These are phyloP conservation scores for Candida tammaniensis DNA, from an alignment of 805 yeast species.

Conservation along the genomic window DNA sequence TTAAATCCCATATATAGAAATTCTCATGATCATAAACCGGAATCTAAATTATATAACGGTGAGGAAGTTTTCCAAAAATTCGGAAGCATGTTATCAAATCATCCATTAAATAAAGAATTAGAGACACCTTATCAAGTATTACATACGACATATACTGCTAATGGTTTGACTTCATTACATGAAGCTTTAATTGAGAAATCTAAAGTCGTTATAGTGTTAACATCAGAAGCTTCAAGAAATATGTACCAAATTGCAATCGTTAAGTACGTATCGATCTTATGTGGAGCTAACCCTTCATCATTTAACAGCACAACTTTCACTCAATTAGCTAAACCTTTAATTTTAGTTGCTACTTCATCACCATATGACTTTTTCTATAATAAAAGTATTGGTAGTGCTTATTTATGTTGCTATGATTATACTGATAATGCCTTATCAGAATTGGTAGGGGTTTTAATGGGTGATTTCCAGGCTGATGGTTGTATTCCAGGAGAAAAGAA, in stretches of 20 bases:
- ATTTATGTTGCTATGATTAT: constrained; percentile 61
- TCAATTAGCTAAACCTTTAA: constrained; percentile 47
- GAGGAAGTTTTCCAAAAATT: constrained; percentile 54
- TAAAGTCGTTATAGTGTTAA: constrained; percentile 49
- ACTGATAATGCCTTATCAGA: constrained; percentile 50
- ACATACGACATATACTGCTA: constrained; percentile 59
- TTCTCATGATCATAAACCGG: constrained; percentile 5
- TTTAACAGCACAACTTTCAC: constrained; percentile 19
- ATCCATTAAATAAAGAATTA: constrained; percentile 19
- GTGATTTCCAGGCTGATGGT: constrained; percentile 50
- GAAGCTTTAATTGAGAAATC: constrained; percentile 52
- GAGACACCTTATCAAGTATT: constrained; percentile 43
- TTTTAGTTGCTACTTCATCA: constrained; percentile 58
- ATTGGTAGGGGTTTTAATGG: constrained; percentile 52
- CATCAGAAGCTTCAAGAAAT: constrained; percentile 58
- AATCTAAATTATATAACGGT: constrained; percentile 32
- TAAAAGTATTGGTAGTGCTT: constrained; percentile 52
- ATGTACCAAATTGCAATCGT: constrained; percentile 62
- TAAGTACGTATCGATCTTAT: constrained; percentile 52
- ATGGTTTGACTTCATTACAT: constrained; percentile 53
- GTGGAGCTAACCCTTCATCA: constrained; percentile 44
- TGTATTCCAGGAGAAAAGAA: constrained; percentile 54
- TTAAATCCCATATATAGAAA: constrained; percentile 33
- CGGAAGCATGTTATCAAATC: constrained; percentile 45
- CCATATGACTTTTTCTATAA: constrained; percentile 62